Evolutionary conservation across 1,284 basidiomycete species (phyloP), one percentile per base, ranked within the genome.

Genomic region (Anthracocystis walkeri): DNA sequence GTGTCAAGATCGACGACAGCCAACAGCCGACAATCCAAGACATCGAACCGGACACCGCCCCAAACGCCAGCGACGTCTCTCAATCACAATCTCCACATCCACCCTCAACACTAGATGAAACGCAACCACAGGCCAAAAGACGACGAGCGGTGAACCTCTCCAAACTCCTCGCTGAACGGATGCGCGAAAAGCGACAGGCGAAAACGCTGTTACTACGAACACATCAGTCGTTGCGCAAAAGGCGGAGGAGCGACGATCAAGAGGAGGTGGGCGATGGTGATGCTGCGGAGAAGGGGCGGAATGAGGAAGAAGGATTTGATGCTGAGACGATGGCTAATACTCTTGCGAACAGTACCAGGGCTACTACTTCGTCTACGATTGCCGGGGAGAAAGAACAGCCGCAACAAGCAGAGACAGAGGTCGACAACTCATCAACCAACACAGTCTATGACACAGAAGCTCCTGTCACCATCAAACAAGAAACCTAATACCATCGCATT

Each of bases 151-250:
- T 58, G 16, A 74, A 74, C 38, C 41, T 55, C 4, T 75, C 72
- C 5, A 58, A 63, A 29, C 6, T 75, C 16, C 58, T 75, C 12
- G 72, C 72, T 0, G 62, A 65, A 11, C 48, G 66, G 12, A 66
- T 61, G 66, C 41, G 58, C 10, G 56, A 69, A 1, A 66, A 69
- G 59, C 42, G 63, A 29, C 59, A 75, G 21, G 63, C 62, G 0
- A 62, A 70, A 12, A 59, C 59, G 27, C 41, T 75, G 38, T 51
- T 75, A 2, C 45, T 75, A 7, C 55, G 72, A 2, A 75, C 72
- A 14, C 72, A 75, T 41, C 50, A 66, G 45, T 58, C 55, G 20
- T 27, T 75, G 38, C 72, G 62, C 18, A 63, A 61, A n/a, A 18
- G 29, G 45, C 46, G 33, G 42, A 27, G 25, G 3, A 7, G 23